Conservation (phyloP, 2,329 filamentous ascomycete species). For the Ceratocystis eucalypticola region DNA sequence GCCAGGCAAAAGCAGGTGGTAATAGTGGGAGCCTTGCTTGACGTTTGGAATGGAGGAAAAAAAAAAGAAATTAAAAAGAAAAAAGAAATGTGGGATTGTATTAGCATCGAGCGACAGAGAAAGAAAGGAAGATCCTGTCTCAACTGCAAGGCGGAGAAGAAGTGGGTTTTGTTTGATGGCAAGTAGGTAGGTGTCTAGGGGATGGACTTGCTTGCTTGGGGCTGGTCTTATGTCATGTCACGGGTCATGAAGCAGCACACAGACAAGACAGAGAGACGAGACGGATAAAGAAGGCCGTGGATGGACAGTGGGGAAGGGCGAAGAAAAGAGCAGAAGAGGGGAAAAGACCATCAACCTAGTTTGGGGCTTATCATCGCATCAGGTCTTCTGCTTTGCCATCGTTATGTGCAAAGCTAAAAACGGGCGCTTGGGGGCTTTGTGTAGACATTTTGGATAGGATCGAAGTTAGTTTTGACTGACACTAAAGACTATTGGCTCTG, state of each 20-base stretch:
- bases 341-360: too few species aligned
- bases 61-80: not conserved
- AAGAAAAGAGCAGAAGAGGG: not conserved
- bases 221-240: not conserved
- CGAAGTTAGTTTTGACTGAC: not conserved
- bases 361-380: too few species aligned
- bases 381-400: too few species aligned
- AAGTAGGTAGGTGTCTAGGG: not conserved
- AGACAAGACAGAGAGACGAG: not conserved
- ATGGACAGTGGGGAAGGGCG: not conserved
- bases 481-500: not conserved
- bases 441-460: not conserved
- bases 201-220: not conserved
- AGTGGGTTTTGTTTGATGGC: slow-evolving; percentile 4
- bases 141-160: not conserved
- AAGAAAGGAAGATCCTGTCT: slow-evolving; percentile 1
- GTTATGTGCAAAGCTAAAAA: too few species aligned
- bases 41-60: not conserved
- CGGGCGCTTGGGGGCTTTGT: not conserved
- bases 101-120: not conserved
- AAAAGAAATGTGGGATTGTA: not conserved
- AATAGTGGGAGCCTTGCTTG: too few species aligned
- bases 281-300: not conserved
- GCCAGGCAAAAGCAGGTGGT: too few species aligned
- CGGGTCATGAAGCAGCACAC: not conserved